Evolutionary conservation across 768 basidiomycete genomes (phyloP), one percentile per base, ranked within the genome.

Genomic region (Cyathus striatus): DNA sequence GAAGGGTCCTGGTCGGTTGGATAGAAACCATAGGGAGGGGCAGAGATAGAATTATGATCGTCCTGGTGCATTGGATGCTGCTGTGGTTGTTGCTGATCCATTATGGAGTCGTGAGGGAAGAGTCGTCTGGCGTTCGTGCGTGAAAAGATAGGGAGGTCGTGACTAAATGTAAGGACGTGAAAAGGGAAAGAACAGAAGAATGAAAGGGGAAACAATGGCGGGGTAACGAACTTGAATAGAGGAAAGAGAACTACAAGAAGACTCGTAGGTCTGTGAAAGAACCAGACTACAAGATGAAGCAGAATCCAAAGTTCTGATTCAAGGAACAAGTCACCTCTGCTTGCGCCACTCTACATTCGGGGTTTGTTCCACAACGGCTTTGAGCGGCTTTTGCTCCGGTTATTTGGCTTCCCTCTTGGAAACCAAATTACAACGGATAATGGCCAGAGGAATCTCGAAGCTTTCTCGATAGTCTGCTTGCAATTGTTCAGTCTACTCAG

Each of bases 1-100:
- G 73, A 59, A 58, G 69, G 64, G 48, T 80, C 76, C 53, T 76
- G 76, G 43, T 81, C 78, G 52, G 67, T 48, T 46, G 66, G 56
- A 61, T 79, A 80, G 68, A 73, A 82, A 46, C 55, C 61, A 62
- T 76, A 79, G 49, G 63, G 55, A 17, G 63, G 58, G 30, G 68
- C 56, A 50, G 68, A 61, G 49, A 74, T 62, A 48, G 62, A 49
- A 55, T 54, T 59, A 53, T 73, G 73, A 64, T 77, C 74, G 56
- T 74, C 71, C 46, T 63, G 27, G 9, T 30, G 66, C 50, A 80
- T 71, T 44, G 63, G 60, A 44, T 69, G 73, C 50, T 68, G 62
- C 43, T 72, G 70, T 46, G 68, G 60, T 38, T 72, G 70, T 55
- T 60, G 70, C 49, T 72, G 73, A 53, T 74, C 70, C 71, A 75